Conservation (phyloP, 176 grass and related monocot species). For the Dactylis glomerata region DNA sequence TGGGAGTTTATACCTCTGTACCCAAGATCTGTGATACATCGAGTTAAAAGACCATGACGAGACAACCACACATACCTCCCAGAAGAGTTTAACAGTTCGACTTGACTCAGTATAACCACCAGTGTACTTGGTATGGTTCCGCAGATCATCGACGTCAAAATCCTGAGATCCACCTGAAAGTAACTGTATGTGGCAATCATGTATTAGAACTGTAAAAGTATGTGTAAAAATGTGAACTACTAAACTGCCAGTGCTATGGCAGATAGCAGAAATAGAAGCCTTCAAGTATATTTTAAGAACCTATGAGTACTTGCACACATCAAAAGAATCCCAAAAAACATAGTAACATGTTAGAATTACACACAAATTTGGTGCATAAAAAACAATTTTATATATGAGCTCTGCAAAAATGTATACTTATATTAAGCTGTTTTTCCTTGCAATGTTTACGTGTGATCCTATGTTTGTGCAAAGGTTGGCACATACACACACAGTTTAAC, state of each 20-base stretch:
- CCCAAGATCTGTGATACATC: not conserved
- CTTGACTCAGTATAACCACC: constrained; percentile 92
- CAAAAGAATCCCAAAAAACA: not conserved
- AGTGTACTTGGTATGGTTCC: constrained; percentile 90
- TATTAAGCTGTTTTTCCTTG: not conserved
- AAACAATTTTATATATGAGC: not conserved
- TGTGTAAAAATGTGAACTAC: not conserved
- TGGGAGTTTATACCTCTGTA: not conserved
- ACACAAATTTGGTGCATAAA: not conserved
- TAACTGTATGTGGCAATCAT: constrained; percentile 53
- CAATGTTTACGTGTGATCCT: not conserved
- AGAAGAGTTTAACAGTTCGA: constrained; percentile 88
- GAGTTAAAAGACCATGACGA: constrained; percentile 10
- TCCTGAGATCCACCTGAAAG: constrained; percentile 86
- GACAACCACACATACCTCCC: constrained; percentile 63
- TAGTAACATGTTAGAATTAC: not conserved
- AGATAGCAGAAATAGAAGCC: not conserved
- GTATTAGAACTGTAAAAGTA: constrained; percentile 30
- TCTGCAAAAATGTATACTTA: not conserved
- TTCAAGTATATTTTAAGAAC: not conserved
- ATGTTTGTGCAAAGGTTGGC: not conserved
- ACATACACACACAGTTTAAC: not conserved
- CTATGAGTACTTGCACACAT: not conserved
- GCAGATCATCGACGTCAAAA: constrained; percentile 85
- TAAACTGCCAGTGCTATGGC: not conserved